Evolutionary conservation across 768 basidiomycete genomes (phyloP).

Genomic region (Amylocystis lapponica): DNA sequence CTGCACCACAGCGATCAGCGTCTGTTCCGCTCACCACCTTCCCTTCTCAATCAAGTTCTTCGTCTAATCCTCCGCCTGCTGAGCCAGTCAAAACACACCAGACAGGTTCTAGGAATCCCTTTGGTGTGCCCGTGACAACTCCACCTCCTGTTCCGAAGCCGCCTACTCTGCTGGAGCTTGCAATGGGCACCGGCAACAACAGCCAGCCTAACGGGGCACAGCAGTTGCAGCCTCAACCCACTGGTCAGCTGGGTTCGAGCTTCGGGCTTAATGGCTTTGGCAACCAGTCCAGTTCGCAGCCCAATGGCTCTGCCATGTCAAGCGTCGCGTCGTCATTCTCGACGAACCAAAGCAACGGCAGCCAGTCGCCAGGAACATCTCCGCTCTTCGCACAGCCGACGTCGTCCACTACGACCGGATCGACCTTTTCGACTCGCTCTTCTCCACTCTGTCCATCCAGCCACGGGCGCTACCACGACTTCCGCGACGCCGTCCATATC

Average conservation of each 20-base stretch:
- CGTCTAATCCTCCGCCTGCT: slow-evolving; percentile 37
- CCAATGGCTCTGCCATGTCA: slow-evolving; percentile 42
- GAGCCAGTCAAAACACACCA: slow-evolving; percentile 79
- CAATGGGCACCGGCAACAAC: slow-evolving; percentile 38
- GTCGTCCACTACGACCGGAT: slow-evolving; percentile 33
- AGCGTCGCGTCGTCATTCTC: slow-evolving; percentile 72
- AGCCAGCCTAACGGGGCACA: slow-evolving; percentile 13
- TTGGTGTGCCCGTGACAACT: slow-evolving; percentile 65
- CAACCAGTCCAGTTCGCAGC: slow-evolving; percentile 5
- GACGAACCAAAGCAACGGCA: slow-evolving; percentile 32
- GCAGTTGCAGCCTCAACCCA: not conserved
- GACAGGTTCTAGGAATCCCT: slow-evolving; percentile 95
- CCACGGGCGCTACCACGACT: slow-evolving; percentile 38
- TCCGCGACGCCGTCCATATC: slow-evolving; percentile 28
- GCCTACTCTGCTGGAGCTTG: slow-evolving; percentile 78
- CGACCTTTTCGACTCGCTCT: slow-evolving; percentile 43
- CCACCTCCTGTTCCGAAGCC: slow-evolving; percentile 65
- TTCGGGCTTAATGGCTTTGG: slow-evolving; percentile 6
- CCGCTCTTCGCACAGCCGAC: slow-evolving; percentile 16
- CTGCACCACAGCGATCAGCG: slow-evolving; percentile 53
- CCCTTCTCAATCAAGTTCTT: slow-evolving; percentile 17
- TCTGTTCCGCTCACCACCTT: slow-evolving; percentile 64
- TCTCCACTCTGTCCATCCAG: slow-evolving; percentile 45
- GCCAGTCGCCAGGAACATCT: slow-evolving; percentile 5
- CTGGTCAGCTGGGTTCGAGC: too few species aligned